These are phyloP conservation scores for Kluyveromyces sp. DNA, from an alignment of 1,139 yeast species.

Conservation along the genomic window DNA sequence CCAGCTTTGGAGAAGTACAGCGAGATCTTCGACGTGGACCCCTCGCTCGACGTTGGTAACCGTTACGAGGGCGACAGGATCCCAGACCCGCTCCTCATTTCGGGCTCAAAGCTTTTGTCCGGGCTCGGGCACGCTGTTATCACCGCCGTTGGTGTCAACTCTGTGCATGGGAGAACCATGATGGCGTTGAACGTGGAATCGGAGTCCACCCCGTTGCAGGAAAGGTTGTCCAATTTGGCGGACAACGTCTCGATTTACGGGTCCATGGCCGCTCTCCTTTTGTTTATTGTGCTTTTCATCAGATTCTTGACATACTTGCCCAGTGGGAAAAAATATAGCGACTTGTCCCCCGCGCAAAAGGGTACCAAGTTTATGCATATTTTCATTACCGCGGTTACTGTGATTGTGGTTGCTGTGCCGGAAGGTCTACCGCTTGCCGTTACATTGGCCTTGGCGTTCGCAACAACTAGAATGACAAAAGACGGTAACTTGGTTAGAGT, in stretches of 20 bases:
- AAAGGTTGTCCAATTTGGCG: slow-evolving; percentile 71
- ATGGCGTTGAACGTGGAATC: slow-evolving; percentile 63
- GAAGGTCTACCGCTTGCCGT: slow-evolving; percentile 97
- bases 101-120: slow-evolving; percentile 81
- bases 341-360: slow-evolving; percentile 56
- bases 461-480: slow-evolving; percentile 95
- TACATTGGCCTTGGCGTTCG: slow-evolving; percentile 91
- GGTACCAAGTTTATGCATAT: slow-evolving; percentile 80
- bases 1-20: slow-evolving; percentile 36
- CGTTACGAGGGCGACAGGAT: slow-evolving; percentile 25
- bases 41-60: slow-evolving; percentile 44
- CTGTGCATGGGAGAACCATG: slow-evolving; percentile 90
- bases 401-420: slow-evolving; percentile 95
- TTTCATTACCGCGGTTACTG: slow-evolving; percentile 82
- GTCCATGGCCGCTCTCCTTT: slow-evolving; percentile 67
- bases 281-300: slow-evolving; percentile 71
- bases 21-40: slow-evolving; percentile 28
- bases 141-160: slow-evolving; percentile 83
- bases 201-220: slow-evolving; percentile 86
- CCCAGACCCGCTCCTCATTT: slow-evolving; percentile 74
- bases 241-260: slow-evolving; percentile 94
- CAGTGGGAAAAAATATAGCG: slow-evolving; percentile 40
- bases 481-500: slow-evolving; percentile 96
- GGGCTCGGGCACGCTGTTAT: slow-evolving; percentile 85
- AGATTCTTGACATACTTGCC: slow-evolving; percentile 67